Evolutionary conservation across 805 yeast genomes (phyloP), one percentile per base, ranked within the genome.

Genomic region (Pichia rugopelliculosa): DNA sequence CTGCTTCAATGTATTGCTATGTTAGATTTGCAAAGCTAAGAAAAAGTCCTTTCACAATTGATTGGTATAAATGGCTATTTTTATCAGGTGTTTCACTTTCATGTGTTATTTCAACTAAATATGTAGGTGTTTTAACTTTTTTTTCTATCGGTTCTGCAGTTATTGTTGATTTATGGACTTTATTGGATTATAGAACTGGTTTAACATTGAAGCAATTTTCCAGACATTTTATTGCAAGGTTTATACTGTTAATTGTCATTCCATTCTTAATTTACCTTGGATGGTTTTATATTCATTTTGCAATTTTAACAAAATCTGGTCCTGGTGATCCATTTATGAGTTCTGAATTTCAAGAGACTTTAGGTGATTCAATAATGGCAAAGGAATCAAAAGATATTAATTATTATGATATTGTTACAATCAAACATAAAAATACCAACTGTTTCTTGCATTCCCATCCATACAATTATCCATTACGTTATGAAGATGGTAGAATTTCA

Each of bases 241-340:
- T 82, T 22, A 73, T 80, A 55, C 73, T 82, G 3, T 75, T 93
- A 56, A 76, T 93, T 47, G 73, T 87, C 12, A 65, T 89, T 17
- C 99, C 99, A 25, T 84, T 88, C 62, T 54, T 79, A 27, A 76
- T 93, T 55, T 93, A 88, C 64, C 72, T 89, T 53, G 81, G 79
- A 58, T 89, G 97, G 96, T 93, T 91, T 69, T 88, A 82, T 70
- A 73, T 90, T 46, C 99, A 93, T 68, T 93, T 93, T 68, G 76
- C 79, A 26, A 76, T 93, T 23, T 76, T 93, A 59, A 75, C 69
- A 56, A 82, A 77, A 56, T 90, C 98, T 2, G 99, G 99, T 25
- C 93, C 97, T 6, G 99, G 99, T 52, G 97, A 93, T 63, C 74
- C 75, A 3, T 89, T 91, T 64, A 93, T 93, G 99, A 79, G 93